A percentile compares a stretch with the other conserved stretches of the same genome.
Evolutionary conservation across 768 basidiomycete species (phyloP).

Genomic region (Boletus vinaceobasis): DNA sequence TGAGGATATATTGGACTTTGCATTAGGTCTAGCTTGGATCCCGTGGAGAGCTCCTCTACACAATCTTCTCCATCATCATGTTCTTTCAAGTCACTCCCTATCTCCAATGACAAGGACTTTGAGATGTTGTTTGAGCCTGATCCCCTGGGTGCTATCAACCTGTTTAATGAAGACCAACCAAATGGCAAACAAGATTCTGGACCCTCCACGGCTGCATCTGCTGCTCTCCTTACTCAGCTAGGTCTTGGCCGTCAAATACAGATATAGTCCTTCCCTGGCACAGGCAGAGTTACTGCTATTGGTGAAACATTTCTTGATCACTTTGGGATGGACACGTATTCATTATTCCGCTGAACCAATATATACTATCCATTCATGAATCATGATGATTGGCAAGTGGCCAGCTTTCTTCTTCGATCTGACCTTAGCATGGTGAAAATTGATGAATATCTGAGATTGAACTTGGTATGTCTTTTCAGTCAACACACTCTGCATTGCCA

Average conservation of each 20-base stretch:
- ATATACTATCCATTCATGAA: not conserved
- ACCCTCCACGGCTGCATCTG: not conserved
- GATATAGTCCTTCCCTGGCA: not conserved
- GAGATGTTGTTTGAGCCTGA: not conserved
- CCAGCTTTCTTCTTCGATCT: not conserved
- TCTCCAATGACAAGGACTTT: not conserved
- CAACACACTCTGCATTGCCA: not conserved
- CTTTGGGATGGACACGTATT: not conserved
- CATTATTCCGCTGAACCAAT: not conserved
- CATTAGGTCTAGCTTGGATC: not conserved
- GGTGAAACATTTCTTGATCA: not conserved
- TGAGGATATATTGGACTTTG: not conserved
- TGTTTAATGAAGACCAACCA: not conserved
- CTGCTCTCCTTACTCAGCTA: not conserved
- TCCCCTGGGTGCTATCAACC: not conserved
- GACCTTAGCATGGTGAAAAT: not conserved
- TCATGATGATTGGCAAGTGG: not conserved
- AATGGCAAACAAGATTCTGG: not conserved
- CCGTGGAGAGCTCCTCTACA: not conserved
- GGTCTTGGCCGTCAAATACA: not conserved
- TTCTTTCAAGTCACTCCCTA: not conserved
- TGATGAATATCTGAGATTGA: not conserved
- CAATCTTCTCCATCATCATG: not conserved
- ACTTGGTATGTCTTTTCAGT: not conserved
- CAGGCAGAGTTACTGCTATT: not conserved